Percentiles rank a stretch among this genome's conserved stretches.
Evolutionary conservation across 1,284 basidiomycete species (phyloP).

Genomic region (Pseudozyma tsukubaensis): DNA sequence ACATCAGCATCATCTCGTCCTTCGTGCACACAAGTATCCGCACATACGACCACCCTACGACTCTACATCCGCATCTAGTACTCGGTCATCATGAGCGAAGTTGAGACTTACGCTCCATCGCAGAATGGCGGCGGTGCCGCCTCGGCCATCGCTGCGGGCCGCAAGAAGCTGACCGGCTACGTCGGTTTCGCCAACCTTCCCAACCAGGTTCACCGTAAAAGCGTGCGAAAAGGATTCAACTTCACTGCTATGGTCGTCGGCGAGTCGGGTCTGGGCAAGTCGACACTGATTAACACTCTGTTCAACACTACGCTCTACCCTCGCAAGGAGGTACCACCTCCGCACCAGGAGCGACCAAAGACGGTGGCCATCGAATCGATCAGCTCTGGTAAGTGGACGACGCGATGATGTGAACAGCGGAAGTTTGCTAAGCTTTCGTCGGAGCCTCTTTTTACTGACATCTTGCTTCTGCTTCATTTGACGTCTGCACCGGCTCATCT

Average conservation of each 20-base stretch:
- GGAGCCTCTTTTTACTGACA: not conserved
- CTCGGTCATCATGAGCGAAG: conserved; percentile 29
- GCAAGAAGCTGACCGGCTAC: conserved; percentile 65
- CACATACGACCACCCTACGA: not conserved
- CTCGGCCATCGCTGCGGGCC: conserved; percentile 20
- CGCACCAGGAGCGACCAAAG: conserved; percentile 62
- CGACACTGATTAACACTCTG: conserved; percentile 67
- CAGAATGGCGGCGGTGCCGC: conserved; percentile 10
- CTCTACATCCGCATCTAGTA: not conserved
- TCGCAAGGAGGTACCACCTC: conserved; percentile 64
- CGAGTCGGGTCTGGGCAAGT: conserved; percentile 68
- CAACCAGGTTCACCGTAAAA: conserved; percentile 66
- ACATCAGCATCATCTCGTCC: not conserved
- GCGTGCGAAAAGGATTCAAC: conserved; percentile 65
- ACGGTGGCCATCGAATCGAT: conserved; percentile 68
- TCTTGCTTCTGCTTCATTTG: not conserved
- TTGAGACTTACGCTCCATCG: conserved; percentile 18
- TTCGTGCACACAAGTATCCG: not conserved
- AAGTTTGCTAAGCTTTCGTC: not conserved
- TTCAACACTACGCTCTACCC: conserved; percentile 68
- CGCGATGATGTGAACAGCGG: not conserved
- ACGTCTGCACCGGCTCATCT: not conserved
- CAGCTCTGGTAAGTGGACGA: conserved; percentile 57
- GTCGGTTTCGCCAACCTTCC: conserved; percentile 68
- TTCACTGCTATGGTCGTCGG: conserved; percentile 68